Percentiles rank a stretch among this genome's conserved stretches.
phyloP scores from a whole-genome alignment of 2,329 filamentous ascomycete genomes.

The Ophiostoma quercus region DNA sequence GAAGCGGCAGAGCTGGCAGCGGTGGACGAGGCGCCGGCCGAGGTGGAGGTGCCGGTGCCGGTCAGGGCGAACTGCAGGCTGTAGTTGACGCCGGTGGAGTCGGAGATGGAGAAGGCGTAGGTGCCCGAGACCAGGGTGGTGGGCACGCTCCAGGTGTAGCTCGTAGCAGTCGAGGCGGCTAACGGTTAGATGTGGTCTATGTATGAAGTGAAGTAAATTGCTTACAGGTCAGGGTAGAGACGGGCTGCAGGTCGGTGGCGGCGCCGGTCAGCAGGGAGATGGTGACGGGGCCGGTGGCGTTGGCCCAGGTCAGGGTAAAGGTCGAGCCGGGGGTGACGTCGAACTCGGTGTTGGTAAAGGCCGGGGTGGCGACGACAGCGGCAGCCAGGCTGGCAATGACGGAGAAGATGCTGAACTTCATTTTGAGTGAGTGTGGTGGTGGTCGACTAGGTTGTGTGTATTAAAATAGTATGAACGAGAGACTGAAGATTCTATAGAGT shows the following conservation, averaged over 20 bases:
- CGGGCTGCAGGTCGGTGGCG: conserved; percentile 35
- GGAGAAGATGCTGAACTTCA: conserved; percentile 38
- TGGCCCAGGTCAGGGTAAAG: conserved; percentile 43
- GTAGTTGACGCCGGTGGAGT: conserved; percentile 42
- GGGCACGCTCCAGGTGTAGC: conserved; percentile 39
- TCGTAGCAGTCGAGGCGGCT: conserved; percentile 36
- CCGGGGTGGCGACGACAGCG: conserved; percentile 31
- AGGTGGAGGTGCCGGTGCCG: conserved; percentile 25
- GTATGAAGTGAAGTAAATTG: not conserved
- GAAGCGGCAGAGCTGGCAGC: conserved; percentile 2
- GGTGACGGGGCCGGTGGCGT: conserved; percentile 40
- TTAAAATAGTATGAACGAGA: no score
- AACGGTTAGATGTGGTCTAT: conserved; percentile 13
- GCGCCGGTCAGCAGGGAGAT: conserved; percentile 40
- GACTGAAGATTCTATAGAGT: not conserved
- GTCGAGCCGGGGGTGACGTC: conserved; percentile 36
- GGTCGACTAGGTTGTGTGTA: not conserved
- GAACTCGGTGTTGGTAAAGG: conserved; percentile 34
- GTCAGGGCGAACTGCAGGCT: conserved; percentile 38
- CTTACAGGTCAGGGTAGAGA: conserved; percentile 38
- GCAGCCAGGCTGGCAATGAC: conserved; percentile 36
- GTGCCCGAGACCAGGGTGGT: conserved; percentile 36
- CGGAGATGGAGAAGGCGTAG: conserved; percentile 45
- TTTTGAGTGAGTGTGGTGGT: conserved; percentile 32
- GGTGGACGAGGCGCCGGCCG: conserved; percentile 24